phyloP scores from a whole-genome alignment of 2,329 filamentous ascomycete genomes.

The Penicillium brevicompactum region DNA sequence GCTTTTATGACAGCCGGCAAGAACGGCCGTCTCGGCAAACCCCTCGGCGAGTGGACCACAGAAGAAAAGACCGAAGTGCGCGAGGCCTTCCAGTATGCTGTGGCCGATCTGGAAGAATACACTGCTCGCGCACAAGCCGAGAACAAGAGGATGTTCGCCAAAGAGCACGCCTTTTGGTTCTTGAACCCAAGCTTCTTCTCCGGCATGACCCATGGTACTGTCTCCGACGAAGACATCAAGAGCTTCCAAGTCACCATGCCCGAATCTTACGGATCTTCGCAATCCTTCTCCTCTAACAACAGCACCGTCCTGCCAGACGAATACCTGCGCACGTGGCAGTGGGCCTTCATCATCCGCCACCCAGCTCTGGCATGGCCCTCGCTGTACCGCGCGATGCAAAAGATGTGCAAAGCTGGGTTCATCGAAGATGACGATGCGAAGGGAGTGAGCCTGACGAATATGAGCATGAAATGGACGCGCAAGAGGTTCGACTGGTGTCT shows the following conservation, averaged over 20 bases:
- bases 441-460: conserved; percentile 17
- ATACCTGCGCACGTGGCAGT: conserved; percentile 33
- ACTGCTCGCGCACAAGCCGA: conserved; percentile 21
- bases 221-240: not conserved
- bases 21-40: conserved; percentile 10
- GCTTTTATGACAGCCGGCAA: not conserved
- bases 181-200: conserved; percentile 22
- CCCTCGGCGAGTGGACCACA: conserved; percentile 27
- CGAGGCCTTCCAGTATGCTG: conserved; percentile 24
- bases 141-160: conserved; percentile 35
- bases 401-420: conserved; percentile 13
- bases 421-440: conserved; percentile 11
- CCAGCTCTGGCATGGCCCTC: conserved; percentile 43
- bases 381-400: conserved; percentile 32
- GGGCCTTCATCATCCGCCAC: conserved; percentile 41
- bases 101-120: conserved; percentile 27
- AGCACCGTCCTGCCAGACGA: conserved; percentile 38
- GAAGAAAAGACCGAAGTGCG: conserved; percentile 24
- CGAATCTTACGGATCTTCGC: conserved; percentile 9
- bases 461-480: conserved; percentile 33
- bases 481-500: conserved; percentile 38
- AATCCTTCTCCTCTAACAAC: conserved; percentile 31
- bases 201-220: conserved; percentile 3
- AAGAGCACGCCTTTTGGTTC: conserved; percentile 38
- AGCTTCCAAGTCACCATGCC: conserved; percentile 17